Conservation (phyloP, 768 basidiomycete species). For the Bullera alba region DNA sequence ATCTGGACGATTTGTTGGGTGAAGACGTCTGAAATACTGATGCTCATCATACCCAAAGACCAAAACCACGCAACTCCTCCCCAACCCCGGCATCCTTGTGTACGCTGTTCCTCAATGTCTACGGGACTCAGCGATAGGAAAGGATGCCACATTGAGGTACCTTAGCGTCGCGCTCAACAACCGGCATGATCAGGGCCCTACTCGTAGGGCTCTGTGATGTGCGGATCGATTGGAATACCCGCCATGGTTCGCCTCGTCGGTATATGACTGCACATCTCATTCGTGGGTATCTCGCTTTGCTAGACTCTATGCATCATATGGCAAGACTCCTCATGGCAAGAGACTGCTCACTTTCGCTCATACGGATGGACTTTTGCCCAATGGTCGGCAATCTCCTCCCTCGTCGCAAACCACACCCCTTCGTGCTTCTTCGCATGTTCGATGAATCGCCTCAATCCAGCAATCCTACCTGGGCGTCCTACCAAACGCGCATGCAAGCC, state of each 20-base stretch:
- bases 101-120: slow-evolving; percentile 28
- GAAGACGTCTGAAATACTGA: too few species aligned
- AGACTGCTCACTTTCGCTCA: neutral
- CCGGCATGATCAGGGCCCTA: too few species aligned
- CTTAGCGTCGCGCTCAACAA: slow-evolving; percentile 16
- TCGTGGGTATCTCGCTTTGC: too few species aligned
- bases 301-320: too few species aligned
- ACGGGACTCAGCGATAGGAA: slow-evolving; percentile 36
- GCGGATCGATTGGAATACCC: too few species aligned
- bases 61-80: neutral
- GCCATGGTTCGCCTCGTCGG: too few species aligned
- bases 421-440: slow-evolving; percentile 20
- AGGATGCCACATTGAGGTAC: slow-evolving; percentile 34
- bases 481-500: slow-evolving; percentile 34
- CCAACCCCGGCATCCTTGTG: slow-evolving; percentile 16
- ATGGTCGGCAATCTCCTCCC: slow-evolving; percentile 37
- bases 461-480: slow-evolving; percentile 29
- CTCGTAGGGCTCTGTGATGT: too few species aligned
- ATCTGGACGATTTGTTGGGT: too few species aligned
- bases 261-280: too few species aligned
- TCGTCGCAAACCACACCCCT: slow-evolving; percentile 31
- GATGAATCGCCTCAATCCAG: slow-evolving; percentile 29
- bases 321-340: neutral
- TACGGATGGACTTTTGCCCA: slow-evolving; percentile 21
- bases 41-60: too few species aligned